phyloP scores from a whole-genome alignment of 2,329 filamentous ascomycete genomes.

The Chaetomiaceae sp. region DNA sequence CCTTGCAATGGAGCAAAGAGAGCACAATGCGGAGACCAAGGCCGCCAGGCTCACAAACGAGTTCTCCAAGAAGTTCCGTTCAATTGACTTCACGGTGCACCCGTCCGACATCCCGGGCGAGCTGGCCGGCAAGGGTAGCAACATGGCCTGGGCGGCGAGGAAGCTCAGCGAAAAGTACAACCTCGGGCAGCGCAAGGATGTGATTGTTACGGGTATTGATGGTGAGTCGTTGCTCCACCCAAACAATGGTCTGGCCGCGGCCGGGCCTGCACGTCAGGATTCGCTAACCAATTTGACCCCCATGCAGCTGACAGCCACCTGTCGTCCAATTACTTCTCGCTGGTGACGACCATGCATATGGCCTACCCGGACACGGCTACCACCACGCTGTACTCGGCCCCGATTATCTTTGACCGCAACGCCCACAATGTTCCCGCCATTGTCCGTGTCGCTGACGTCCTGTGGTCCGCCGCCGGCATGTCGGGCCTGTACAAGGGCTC shows the following conservation, averaged over 20 bases:
- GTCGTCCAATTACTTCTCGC: slow-evolving; percentile 61
- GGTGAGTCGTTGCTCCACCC: slow-evolving; percentile 44
- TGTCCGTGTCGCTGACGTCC: slow-evolving; percentile 66
- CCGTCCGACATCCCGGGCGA: slow-evolving; percentile 62
- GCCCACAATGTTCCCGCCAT: slow-evolving; percentile 62
- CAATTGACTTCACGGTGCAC: slow-evolving; percentile 64
- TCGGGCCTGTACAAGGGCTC: slow-evolving; percentile 64
- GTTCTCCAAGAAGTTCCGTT: slow-evolving; percentile 61
- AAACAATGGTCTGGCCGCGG: neutral
- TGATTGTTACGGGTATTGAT: slow-evolving; percentile 68
- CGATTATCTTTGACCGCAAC: slow-evolving; percentile 71
- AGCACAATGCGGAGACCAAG: slow-evolving; percentile 57
- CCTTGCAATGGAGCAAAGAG: slow-evolving; percentile 68
- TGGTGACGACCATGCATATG: slow-evolving; percentile 60
- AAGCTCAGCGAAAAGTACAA: slow-evolving; percentile 60
- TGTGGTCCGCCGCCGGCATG: slow-evolving; percentile 68
- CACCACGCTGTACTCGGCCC: slow-evolving; percentile 64
- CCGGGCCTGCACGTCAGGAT: slow-evolving; percentile 21
- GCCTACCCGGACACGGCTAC: slow-evolving; percentile 54
- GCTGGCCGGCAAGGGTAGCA: slow-evolving; percentile 70
- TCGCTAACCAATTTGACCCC: slow-evolving; percentile 27
- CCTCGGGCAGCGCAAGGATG: slow-evolving; percentile 50
- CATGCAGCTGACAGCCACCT: slow-evolving; percentile 65
- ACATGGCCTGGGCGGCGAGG: slow-evolving; percentile 65
- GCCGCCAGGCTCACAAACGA: slow-evolving; percentile 57